Conservation (phyloP, 2,329 filamentous ascomycete species). For the Clarireedia hainanense region DNA sequence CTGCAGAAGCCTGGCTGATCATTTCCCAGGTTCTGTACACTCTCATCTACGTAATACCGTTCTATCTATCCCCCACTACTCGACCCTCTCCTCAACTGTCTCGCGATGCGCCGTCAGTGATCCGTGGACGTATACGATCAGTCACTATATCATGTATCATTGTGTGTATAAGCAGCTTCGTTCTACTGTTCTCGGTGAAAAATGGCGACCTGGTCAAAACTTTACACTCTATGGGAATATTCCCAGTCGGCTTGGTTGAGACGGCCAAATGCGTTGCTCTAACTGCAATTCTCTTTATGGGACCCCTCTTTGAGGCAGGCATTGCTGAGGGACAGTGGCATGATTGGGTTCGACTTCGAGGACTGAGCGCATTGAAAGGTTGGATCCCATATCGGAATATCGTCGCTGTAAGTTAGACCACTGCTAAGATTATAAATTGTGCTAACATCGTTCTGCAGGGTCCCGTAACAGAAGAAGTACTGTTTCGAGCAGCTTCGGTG, state of each 20-base stretch:
- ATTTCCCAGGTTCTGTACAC: slow-evolving; percentile 63
- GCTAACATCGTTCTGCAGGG: slow-evolving; percentile 39
- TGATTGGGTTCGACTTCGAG: slow-evolving; percentile 50
- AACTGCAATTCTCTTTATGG: slow-evolving; percentile 72
- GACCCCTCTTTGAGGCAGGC: slow-evolving; percentile 73
- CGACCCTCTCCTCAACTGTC: slow-evolving; percentile 72
- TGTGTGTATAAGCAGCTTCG: slow-evolving; percentile 59
- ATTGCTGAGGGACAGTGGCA: slow-evolving; percentile 65
- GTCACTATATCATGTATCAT: slow-evolving; percentile 68
- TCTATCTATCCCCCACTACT: slow-evolving; percentile 76
- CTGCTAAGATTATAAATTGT: background rate
- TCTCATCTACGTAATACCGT: slow-evolving; percentile 80
- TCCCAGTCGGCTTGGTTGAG: slow-evolving; percentile 64
- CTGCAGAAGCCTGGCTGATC: background rate
- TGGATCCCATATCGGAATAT: slow-evolving; percentile 84
- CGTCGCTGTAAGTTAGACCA: slow-evolving; percentile 57
- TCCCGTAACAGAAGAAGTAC: slow-evolving; percentile 84
- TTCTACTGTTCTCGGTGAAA: slow-evolving; percentile 51
- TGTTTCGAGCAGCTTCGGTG: slow-evolving; percentile 83
- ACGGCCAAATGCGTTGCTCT: slow-evolving; percentile 57
- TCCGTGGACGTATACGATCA: slow-evolving; percentile 74
- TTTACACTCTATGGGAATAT: slow-evolving; percentile 69
- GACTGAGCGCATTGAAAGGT: slow-evolving; percentile 54
- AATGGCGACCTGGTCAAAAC: slow-evolving; percentile 43
- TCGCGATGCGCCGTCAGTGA: slow-evolving; percentile 82